These are phyloP conservation scores for Aspergillus quadricinctus DNA, from an alignment of 2,329 filamentous ascomycete species.

Conservation along the genomic window DNA sequence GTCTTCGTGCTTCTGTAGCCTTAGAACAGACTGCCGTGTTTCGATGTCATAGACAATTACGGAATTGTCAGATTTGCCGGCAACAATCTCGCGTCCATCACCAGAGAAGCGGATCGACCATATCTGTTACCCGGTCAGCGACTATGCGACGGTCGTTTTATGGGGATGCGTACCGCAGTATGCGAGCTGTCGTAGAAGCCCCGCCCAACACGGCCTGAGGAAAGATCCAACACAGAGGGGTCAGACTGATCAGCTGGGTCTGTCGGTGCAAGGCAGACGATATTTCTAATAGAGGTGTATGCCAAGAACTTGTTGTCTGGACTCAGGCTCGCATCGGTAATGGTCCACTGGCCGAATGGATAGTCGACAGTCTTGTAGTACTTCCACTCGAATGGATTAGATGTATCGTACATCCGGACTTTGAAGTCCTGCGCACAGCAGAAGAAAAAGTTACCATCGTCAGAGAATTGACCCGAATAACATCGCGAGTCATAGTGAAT, in stretches of 20 bases:
- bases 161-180: slow-evolving; percentile 39
- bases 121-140: slow-evolving; percentile 49
- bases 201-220: slow-evolving; percentile 37
- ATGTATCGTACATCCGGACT: slow-evolving; percentile 96
- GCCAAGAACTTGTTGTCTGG: slow-evolving; percentile 90
- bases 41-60: slow-evolving; percentile 94
- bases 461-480: slow-evolving; percentile 94
- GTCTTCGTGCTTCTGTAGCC: slow-evolving; percentile 71
- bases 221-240: slow-evolving; percentile 73
- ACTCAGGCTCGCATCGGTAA: slow-evolving; percentile 87
- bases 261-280: slow-evolving; percentile 81
- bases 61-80: slow-evolving; percentile 72
- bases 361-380: slow-evolving; percentile 89
- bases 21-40: slow-evolving; percentile 67
- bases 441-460: slow-evolving; percentile 97
- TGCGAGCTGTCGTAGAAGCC: slow-evolving; percentile 30
- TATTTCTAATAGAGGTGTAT: slow-evolving; percentile 81
- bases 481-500: slow-evolving; percentile 82
- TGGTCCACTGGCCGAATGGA: slow-evolving; percentile 87
- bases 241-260: slow-evolving; percentile 78
- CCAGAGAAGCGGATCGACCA: slow-evolving; percentile 92
- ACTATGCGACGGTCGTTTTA: background rate
- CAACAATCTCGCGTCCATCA: slow-evolving; percentile 84
- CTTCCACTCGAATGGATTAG: slow-evolving; percentile 90
- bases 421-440: slow-evolving; percentile 87